Evolutionary conservation across 345 rosid species (phyloP), one percentile per base, ranked within the genome.

Genomic region (Eucalyptus virginea): DNA sequence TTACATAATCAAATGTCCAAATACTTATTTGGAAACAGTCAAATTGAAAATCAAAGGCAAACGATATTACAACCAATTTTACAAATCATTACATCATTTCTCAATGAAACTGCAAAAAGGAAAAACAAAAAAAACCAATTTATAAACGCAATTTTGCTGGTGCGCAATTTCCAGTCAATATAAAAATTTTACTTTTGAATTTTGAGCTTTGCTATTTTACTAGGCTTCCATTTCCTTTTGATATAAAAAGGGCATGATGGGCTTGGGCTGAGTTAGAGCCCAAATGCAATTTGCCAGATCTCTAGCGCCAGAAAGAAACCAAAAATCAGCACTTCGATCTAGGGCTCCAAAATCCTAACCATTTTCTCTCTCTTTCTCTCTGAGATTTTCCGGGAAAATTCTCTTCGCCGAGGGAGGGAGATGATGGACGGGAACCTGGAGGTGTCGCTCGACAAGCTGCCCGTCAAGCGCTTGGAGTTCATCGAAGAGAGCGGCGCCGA

Each of bases 401-500:
- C 83, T 88, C 89, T 58, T 88, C n/a, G 83, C 28, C 2, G 1
- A 13, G 81, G 86, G 56, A 17, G n/a, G 17, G 10, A 47, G 88
- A 49, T 88, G 58, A 95, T 97, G 99, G 96, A 95, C 65, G 94
- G 94, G 10, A 94, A 93, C 81, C 87, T 95, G 88, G 94, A 93
- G 89, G 92, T 98, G 88, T 98, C 99, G 51, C 91, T 98, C 40
- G 98, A 97, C 88, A 95, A 96, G 94, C 99, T 97, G 56, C 98
- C 97, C 7, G 92, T 98, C 28, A 97, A 93, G 89, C 97, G 99
- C 89, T 91, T 98, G 87, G 97, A 96, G 21, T 88, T 95, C 87
- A 96, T 97, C 14, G 99, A 98, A 67, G 98, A 98, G 87, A 93
- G 94, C 81, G 99, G 99, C 87, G 89, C 88, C 80, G 99, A 98